A percentile compares a stretch with the other conserved stretches of the same genome.
Evolutionary conservation across 208 protist species (phyloP).

Genomic region (Acanthamoeba triangularis): DNA sequence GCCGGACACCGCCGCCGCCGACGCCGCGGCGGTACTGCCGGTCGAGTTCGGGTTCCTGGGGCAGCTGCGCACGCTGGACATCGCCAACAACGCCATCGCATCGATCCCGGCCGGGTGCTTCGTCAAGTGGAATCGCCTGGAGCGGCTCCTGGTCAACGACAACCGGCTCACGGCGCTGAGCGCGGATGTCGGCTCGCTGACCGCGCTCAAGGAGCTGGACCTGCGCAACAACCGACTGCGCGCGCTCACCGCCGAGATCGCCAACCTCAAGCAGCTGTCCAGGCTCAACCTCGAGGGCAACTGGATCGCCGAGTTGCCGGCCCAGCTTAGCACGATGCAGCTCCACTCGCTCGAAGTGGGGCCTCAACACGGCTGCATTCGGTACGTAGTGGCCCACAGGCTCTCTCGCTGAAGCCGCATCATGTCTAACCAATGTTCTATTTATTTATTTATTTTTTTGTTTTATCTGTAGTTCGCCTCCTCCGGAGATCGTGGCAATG

Average conservation of each 20-base stretch:
- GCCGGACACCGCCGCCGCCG: neutral
- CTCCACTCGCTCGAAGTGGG: neutral
- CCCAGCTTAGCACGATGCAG: neutral
- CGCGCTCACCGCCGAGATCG: neutral
- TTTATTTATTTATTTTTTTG: too few species aligned
- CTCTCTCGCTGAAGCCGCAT: neutral
- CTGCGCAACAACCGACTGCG: neutral
- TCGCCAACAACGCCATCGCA: conserved; percentile 22
- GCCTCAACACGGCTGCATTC: neutral
- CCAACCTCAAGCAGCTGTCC: conserved; percentile 8
- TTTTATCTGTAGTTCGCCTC: neutral
- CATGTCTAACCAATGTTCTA: neutral
- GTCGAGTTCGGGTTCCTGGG: neutral
- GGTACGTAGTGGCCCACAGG: neutral
- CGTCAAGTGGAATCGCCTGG: neutral
- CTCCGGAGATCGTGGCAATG: conserved; percentile 14
- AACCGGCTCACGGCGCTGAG: conserved; percentile 29
- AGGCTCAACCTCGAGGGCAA: conserved; percentile 28
- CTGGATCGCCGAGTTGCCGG: neutral
- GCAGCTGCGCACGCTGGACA: neutral
- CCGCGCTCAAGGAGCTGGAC: neutral
- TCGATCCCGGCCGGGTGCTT: neutral
- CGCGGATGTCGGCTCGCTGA: neutral
- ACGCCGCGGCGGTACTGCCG: neutral
- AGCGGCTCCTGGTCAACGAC: neutral